Evolutionary conservation across 768 basidiomycete species (phyloP).

Genomic region (Fistulinella prunicolor): DNA sequence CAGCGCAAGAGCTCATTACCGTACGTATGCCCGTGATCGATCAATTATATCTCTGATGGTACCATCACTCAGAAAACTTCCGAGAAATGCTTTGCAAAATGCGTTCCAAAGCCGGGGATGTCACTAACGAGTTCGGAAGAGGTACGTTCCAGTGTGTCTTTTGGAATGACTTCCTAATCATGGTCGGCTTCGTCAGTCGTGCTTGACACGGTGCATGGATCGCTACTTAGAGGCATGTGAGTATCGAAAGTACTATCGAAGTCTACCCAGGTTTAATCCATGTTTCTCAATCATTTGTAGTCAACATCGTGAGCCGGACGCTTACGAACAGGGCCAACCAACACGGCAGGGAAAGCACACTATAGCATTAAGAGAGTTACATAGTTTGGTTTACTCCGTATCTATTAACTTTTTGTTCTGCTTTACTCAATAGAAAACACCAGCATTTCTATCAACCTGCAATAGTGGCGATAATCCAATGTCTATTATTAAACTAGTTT

Average conservation of each 20-base stretch:
- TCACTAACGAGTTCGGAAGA: constrained; percentile 71
- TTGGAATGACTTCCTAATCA: neutral
- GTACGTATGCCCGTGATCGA: constrained; percentile 35
- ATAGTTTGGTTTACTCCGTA: neutral
- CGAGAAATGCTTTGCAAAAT: constrained; percentile 76
- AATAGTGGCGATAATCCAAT: constrained; percentile 5
- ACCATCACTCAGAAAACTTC: constrained; percentile 58
- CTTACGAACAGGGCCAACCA: constrained; percentile 55
- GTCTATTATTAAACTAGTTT: constrained; percentile 16
- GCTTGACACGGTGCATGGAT: constrained; percentile 72
- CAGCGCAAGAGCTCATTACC: constrained; percentile 80
- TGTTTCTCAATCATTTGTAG: constrained; percentile 35
- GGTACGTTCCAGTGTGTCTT: constrained; percentile 38
- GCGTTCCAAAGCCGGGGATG: constrained; percentile 70
- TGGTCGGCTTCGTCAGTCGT: constrained; percentile 48
- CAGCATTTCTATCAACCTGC: neutral
- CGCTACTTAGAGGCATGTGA: constrained; percentile 84
- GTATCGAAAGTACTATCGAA: constrained; percentile 27
- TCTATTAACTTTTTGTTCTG: neutral
- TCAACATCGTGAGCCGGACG: constrained; percentile 72
- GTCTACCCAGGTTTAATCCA: constrained; percentile 2
- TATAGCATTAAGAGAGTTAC: constrained; percentile 4
- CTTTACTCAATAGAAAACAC: constrained; percentile 4
- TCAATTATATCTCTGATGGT: neutral
- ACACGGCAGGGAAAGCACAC: constrained; percentile 19